Evolutionary conservation across 2,329 filamentous ascomycete genomes (phyloP).

Genomic region (Exophiala viscosa): DNA sequence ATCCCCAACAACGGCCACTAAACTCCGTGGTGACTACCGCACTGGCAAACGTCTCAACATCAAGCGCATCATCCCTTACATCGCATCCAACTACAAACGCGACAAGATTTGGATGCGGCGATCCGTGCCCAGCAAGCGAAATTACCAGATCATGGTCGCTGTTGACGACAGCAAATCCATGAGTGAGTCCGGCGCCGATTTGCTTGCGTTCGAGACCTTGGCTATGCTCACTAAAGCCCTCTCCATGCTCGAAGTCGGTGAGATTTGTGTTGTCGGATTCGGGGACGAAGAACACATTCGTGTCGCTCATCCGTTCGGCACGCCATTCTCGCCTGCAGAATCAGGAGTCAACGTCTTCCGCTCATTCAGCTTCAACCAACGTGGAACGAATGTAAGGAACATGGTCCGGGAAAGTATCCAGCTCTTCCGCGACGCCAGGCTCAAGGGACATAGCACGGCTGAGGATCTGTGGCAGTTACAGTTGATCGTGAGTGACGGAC

Average conservation of each 20-base stretch:
- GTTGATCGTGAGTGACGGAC: conserved; percentile 87
- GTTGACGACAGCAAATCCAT: conserved; percentile 95
- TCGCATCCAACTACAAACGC: conserved; percentile 94
- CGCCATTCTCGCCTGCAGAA: conserved; percentile 69
- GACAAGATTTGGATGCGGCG: conserved; percentile 99
- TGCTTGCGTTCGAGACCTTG: conserved; percentile 86
- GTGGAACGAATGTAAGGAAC: conserved; percentile 77
- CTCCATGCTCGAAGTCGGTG: conserved; percentile 88
- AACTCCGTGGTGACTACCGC: conserved; percentile 92
- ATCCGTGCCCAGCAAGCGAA: conserved; percentile 83
- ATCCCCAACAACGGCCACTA: conserved; percentile 88
- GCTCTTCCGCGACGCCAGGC: conserved; percentile 73
- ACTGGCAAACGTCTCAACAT: conserved; percentile 98
- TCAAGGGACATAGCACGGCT: conserved; percentile 49
- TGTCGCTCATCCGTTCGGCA: conserved; percentile 80
- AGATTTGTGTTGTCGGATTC: conserved; percentile 88
- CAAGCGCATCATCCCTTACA: conserved; percentile 99
- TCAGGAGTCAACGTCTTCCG: conserved; percentile 80
- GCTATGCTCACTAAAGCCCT: conserved; percentile 85
- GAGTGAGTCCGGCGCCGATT: conserved; percentile 73
- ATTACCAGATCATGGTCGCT: conserved; percentile 95
- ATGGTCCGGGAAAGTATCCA: conserved; percentile 75
- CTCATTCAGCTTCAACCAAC: conserved; percentile 79
- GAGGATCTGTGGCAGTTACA: conserved; percentile 91
- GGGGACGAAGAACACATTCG: conserved; percentile 68